phyloP scores from a whole-genome alignment of 768 basidiomycete genomes.

The Rhodosporidiobolus odoratus region DNA sequence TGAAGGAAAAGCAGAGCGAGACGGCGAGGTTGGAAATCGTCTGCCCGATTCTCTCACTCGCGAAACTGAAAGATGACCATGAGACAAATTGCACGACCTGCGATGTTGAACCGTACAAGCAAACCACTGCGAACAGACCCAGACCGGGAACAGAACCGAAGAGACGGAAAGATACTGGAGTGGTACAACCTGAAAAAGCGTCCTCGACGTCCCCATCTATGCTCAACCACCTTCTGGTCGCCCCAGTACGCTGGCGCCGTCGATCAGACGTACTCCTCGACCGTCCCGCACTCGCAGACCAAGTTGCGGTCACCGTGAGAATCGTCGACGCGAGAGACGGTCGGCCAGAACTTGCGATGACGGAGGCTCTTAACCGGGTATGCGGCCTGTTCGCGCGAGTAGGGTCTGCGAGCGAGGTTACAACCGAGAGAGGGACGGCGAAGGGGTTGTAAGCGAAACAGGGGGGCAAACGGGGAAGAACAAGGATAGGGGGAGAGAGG shows the following conservation, averaged over 20 bases:
- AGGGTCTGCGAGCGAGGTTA: constrained; percentile 57
- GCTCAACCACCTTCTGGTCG: no score
- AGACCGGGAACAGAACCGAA: background rate
- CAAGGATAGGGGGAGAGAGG: background rate
- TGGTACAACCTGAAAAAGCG: background rate
- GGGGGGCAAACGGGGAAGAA: background rate
- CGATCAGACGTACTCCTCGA: constrained; percentile 40
- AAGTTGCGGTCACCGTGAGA: constrained; percentile 85
- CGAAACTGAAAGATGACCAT: no score
- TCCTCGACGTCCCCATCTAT: no score
- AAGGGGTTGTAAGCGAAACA: background rate
- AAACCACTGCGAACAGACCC: background rate
- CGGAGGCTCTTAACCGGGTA: constrained; percentile 77
- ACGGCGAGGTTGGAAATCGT: no score
- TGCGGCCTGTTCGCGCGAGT: constrained; percentile 81
- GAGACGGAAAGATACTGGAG: background rate
- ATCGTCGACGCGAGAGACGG: constrained; percentile 86
- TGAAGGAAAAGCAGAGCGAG: no score
- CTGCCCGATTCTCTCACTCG: no score
- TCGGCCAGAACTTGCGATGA: constrained; percentile 95
- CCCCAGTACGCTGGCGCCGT: no score
- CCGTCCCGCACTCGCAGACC: constrained; percentile 49
- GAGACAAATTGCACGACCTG: no score
- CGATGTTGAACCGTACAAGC: background rate
- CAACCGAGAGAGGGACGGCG: background rate